These are phyloP conservation scores for Penicillium expansum DNA, from an alignment of 2,329 filamentous ascomycete genomes.

Conservation along the genomic window DNA sequence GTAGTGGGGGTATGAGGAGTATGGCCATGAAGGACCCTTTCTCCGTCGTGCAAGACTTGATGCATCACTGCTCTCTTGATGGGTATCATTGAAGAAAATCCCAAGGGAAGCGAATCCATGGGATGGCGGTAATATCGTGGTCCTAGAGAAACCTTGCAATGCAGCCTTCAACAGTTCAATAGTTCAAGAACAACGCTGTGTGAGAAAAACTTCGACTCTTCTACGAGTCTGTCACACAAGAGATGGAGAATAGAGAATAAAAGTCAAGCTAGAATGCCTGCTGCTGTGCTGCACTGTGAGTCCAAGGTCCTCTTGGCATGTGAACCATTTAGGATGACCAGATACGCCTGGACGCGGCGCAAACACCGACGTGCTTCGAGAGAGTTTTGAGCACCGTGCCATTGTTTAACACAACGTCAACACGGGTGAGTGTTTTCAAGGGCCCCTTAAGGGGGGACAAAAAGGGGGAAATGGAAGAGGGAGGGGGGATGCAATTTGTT, in stretches of 20 bases:
- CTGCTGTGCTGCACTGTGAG: constrained; percentile 68
- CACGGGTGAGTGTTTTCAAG: constrained; percentile 43
- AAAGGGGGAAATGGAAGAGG: constrained; percentile 32
- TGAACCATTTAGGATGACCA: constrained; percentile 74
- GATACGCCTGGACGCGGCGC: constrained; percentile 87
- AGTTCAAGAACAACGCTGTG: constrained; percentile 43
- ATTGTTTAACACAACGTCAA: constrained; percentile 59
- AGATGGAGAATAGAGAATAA: constrained; percentile 68
- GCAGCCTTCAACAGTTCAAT: constrained; percentile 79
- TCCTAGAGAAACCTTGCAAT: constrained; percentile 68
- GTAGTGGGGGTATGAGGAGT: constrained; percentile 38
- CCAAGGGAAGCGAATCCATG: constrained; percentile 49
- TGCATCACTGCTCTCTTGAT: constrained; percentile 58
- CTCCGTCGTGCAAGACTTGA: constrained; percentile 60
- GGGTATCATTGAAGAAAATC: constrained; percentile 44
- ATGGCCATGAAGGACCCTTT: constrained; percentile 50
- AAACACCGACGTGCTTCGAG: constrained; percentile 81
- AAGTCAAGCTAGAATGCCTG: constrained; percentile 56
- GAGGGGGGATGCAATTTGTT: constrained; percentile 60
- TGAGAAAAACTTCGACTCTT: constrained; percentile 74
- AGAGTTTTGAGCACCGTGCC: constrained; percentile 78
- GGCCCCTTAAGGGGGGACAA: constrained; percentile 28
- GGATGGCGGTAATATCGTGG: constrained; percentile 57
- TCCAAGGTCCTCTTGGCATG: constrained; percentile 82
- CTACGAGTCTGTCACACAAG: constrained; percentile 63